Percentiles rank a stretch among this genome's conserved stretches.
Conservation (phyloP, 2,329 filamentous ascomycete genomes). For the Davidsoniella australis region DNA sequence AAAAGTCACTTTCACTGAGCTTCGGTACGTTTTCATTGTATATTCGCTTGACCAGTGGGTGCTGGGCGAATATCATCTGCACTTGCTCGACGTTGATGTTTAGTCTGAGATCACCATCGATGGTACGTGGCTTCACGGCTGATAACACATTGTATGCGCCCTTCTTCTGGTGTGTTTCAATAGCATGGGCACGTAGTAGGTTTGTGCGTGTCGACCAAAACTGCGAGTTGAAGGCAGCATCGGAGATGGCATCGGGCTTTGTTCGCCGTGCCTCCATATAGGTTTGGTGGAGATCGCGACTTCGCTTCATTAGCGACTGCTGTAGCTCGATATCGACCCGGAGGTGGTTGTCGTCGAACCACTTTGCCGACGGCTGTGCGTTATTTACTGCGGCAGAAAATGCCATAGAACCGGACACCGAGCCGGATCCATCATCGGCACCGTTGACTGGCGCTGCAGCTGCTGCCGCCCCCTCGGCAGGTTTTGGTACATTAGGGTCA, state of each 20-base stretch:
- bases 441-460: slow-evolving; percentile 16
- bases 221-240: slow-evolving; percentile 68
- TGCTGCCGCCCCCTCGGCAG: slow-evolving; percentile 17
- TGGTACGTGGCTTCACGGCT: slow-evolving; percentile 63
- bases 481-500: slow-evolving; percentile 34
- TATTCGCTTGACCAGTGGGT: slow-evolving; percentile 74
- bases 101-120: slow-evolving; percentile 58
- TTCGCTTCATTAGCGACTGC: slow-evolving; percentile 70
- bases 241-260: slow-evolving; percentile 69
- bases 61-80: slow-evolving; percentile 80
- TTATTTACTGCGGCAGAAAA: slow-evolving; percentile 53
- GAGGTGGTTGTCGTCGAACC: slow-evolving; percentile 68
- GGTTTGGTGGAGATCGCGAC: slow-evolving; percentile 58
- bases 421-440: slow-evolving; percentile 14
- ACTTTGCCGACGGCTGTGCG: slow-evolving; percentile 38
- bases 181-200: slow-evolving; percentile 74
- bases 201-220: slow-evolving; percentile 89
- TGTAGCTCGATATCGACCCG: slow-evolving; percentile 69
- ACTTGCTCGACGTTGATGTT: slow-evolving; percentile 86
- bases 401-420: slow-evolving; percentile 52
- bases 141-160: slow-evolving; percentile 91
- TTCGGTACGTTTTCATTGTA: slow-evolving; percentile 89
- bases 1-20: slow-evolving; percentile 65
- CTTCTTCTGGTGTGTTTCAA: slow-evolving; percentile 70
- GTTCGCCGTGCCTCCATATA: slow-evolving; percentile 72